Conservation (phyloP, 225 moss, liverwort and hornwort genomes). For the Sphagnum contortum region DNA sequence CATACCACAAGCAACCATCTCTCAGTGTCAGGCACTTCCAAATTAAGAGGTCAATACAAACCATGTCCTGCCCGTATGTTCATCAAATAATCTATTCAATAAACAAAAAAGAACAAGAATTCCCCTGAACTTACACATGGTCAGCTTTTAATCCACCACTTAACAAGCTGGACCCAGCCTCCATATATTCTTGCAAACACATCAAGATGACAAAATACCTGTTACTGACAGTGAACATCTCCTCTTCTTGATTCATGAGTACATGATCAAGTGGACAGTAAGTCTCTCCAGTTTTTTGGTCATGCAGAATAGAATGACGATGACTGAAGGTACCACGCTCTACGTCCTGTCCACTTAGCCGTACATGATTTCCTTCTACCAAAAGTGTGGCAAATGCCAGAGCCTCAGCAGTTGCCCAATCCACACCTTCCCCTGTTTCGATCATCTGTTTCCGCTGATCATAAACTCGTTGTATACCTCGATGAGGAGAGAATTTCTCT, state of each 20-base stretch:
- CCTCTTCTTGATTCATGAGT: conserved; percentile 67
- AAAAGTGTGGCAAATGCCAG: conserved; percentile 92
- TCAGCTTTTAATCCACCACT: no score
- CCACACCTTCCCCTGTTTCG: conserved; percentile 67
- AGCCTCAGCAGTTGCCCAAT: conserved; percentile 91
- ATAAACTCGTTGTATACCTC: conserved; percentile 87
- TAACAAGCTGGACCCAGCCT: no score
- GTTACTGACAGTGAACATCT: conserved; percentile 97
- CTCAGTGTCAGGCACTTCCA: no score
- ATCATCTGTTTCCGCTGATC: conserved; percentile 75
- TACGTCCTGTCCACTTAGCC: conserved; percentile 97
- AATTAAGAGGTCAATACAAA: no score
- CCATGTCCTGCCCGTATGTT: no score
- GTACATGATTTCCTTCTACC: conserved; percentile 88
- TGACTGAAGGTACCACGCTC: conserved; percentile 98
- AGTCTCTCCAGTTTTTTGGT: conserved; percentile 73
- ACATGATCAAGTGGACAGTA: conserved; percentile 82
- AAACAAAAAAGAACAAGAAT: no score
- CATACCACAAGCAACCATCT: conserved; percentile 11
- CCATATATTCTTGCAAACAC: neutral
- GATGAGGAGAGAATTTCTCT: conserved; percentile 60
- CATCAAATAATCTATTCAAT: no score
- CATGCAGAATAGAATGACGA: conserved; percentile 88
- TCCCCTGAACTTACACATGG: no score
- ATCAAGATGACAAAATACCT: conserved; percentile 31